Conservation (phyloP, 2,329 filamentous ascomycete species). For the Phyllosticta citrichinensis region DNA sequence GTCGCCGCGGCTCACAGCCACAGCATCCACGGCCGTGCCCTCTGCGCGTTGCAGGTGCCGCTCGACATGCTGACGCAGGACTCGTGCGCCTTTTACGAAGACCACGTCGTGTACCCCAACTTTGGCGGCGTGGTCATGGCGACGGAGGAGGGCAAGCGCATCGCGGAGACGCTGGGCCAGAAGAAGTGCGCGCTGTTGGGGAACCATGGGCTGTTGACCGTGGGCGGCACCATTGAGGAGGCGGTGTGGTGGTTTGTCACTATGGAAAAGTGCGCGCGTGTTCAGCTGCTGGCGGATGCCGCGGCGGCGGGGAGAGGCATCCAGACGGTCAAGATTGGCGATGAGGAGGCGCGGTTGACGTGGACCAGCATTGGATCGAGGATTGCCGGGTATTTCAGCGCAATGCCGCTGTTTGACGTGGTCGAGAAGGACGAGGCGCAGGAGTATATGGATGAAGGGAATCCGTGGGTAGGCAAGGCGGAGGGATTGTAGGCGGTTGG, state of each 20-base stretch:
- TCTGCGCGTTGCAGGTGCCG: constrained; percentile 50
- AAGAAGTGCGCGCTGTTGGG: constrained; percentile 44
- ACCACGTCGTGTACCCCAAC: constrained; percentile 42
- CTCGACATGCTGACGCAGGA: constrained; percentile 53
- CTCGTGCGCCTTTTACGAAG: constrained; percentile 45
- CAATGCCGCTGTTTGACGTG: constrained; percentile 61
- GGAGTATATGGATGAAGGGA: not conserved
- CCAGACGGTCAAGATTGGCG: constrained; percentile 55
- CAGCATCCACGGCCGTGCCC: constrained; percentile 49
- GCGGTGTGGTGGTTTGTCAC: constrained; percentile 45
- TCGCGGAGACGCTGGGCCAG: constrained; percentile 37
- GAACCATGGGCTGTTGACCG: constrained; percentile 45
- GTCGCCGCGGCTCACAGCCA: constrained; percentile 50
- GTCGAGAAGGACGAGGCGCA: constrained; percentile 38
- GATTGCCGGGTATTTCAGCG: constrained; percentile 58
- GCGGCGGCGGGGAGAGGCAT: constrained; percentile 52
- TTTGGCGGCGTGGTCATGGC: constrained; percentile 46
- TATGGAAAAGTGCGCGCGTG: constrained; percentile 44
- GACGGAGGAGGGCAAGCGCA: constrained; percentile 43
- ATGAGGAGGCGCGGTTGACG: constrained; percentile 59
- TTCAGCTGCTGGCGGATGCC: constrained; percentile 44
- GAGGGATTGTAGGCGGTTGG: constrained; percentile 21
- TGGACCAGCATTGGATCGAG: constrained; percentile 54
- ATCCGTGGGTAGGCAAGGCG: not conserved
- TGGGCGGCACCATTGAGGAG: constrained; percentile 41